Base-by-base conservation (phyloP, 148 eudicot genomes). In the Arctostaphylos glauca region DNA sequence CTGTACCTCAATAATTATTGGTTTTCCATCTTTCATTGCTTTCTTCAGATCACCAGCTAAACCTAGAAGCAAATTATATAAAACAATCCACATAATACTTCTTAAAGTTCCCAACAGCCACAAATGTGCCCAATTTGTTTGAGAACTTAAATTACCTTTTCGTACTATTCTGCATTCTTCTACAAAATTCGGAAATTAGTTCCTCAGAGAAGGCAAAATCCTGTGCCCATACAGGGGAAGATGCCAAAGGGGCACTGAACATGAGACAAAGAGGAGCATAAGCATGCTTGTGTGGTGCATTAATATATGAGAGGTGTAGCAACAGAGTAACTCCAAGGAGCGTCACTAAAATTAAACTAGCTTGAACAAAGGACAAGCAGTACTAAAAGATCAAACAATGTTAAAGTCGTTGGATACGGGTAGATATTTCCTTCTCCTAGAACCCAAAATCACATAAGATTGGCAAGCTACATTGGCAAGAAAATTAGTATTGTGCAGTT, bases 11-110 rank as follows among this genome's bases (percentile, higher is more conserved):
- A 96, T 96, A 81, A 96, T 96, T 78, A 96, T 92, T 59, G 99
- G 99, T 70, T 96, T 96, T 80, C 99, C 99, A 89, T 96, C 99
- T 87, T 96, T 96, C 95, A 96, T 94, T 80, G 99, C 99, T 89
- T 96, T 96, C 93, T 94, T 96, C 86, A 96, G 85, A 90, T 96
- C 99, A 81, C 99, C 99, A 84, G 95, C 97, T 90, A 96, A 89
- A 90, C 99, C 99, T 96, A 82, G 38, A 77, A 83, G 47, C 6
- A 80, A 80, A 50, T 6, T 41, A 41, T 52, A 55, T 66, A 66
- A 73, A n/a, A 54, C 44, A 12, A 62, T n/a, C 19, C 41, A 76
- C 53, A 74, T 44, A 5, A 48, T 9, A 76, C 53, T 31, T 60
- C 79, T 67, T 84, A 52, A 76, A 78, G 78, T 9, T 62, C 52